Base-by-base conservation (phyloP, 108 stramenopile species). In the Pseudonitzschia delicatissima region DNA sequence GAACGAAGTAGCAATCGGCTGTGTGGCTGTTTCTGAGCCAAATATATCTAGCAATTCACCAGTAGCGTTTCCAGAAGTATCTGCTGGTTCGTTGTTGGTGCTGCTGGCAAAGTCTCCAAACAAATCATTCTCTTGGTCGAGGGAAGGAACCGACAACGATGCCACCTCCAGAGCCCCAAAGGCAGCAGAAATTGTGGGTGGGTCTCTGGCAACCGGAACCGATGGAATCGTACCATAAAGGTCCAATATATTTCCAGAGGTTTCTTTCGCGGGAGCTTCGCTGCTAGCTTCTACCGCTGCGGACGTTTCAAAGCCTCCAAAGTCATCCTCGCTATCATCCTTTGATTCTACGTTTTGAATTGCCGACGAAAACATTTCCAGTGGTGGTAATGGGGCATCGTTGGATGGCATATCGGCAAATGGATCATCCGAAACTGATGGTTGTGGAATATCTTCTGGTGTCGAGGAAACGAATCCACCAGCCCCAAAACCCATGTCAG, bases 261-360 rank as follows among this genome's bases (percentile, higher is more conserved):
- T 48, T 18, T 21, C 20, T 9, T 48, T 25, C 20, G 13, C 9
- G 20, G 21, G 18, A n/a, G n/a, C n/a, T 51, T 9, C 40, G 15
- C 2, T 42, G 40, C 11, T 42, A 42, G 40, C n/a, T n/a, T n/a
- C n/a, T n/a, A 7, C 7, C n/a, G 42, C 42, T 2, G 4, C 32
- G 4, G 57, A 9, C 5, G 57, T 28, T 4, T 29, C 45, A 17
- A 68, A 59, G 32, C 52, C 51, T 39, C 45, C 52, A 42, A 68
- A 68, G 25, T 67, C 65, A 8, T 67, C 39, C 12, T 67, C 59
- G 52, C 42, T 44, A 12, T 63, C 60, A n/a, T n/a, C 33, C 15
- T 48, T 21, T 6, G 47, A 48, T 48, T 48, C 47, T 45, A 45
- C 45, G 23, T 9, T 48, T 57, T 25, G 2, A 3, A 7, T 11